Base-by-base conservation (phyloP, 148 eudicot species). In the Heliosperma pusillum region DNA sequence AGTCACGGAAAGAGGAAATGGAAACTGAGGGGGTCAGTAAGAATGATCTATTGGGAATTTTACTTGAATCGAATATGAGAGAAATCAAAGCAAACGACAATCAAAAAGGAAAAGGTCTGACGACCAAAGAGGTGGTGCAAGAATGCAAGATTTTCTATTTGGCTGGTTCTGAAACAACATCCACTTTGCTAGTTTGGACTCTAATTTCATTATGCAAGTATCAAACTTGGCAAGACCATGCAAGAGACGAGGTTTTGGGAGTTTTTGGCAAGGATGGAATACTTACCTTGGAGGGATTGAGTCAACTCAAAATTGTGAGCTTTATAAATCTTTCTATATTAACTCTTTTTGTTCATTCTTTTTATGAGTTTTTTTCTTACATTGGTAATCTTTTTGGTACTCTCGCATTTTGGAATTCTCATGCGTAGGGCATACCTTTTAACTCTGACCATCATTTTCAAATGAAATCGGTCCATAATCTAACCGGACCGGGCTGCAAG, bases 91-190 rank as follows among this genome's bases (percentile, higher is more conserved):
- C 69, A 60, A 21, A 62, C 10, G 71, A 57, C 24, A 73, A 73
- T 10, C 55, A 77, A 29, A 44, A 67, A 15, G 44, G 22, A 8
- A 40, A 3, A 62, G 75, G 81, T 20, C 19, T 81, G 33, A 81
- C 71, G 2, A 77, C 76, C 8, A 29, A 78, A 10, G 81, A 81
- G 26, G 66, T 81, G 1, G 64, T 77, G 25, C 36, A 69, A 24
- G 84, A 81, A 25, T 81, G 84, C 65, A 81, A 77, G 60, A 16
- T 77, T 2, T 81, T 81, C 75, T 73, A 81, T 77, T 58, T 77
- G 33, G 83, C 83, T 10, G 83, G 83, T 1, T 66, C 71, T 20
- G 78, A 81, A 19, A 77, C 84, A 7, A 74, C 78, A 33, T 33
- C 40, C 40, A 33, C 77, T 69, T 53, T 81, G 44, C 70, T 81